Evolutionary conservation across 108 stramenopile genomes (phyloP).

Genomic region (Nitzschia palea): DNA sequence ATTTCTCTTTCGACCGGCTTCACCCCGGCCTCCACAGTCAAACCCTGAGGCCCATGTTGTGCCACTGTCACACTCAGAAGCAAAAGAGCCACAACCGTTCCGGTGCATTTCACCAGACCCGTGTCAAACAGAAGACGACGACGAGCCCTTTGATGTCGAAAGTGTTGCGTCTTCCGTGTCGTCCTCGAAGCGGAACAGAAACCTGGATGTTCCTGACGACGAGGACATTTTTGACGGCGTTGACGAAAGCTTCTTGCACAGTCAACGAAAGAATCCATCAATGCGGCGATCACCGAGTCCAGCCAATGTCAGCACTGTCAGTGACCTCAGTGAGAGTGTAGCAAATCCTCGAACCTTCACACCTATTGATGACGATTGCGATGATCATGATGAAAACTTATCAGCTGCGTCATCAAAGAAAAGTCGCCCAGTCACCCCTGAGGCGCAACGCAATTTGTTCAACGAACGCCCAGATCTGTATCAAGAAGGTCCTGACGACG

Average conservation of each 20-base stretch:
- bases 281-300: background rate
- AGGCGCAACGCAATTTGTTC: background rate
- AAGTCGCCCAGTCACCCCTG: background rate
- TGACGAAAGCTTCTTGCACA: slow-evolving; percentile 8
- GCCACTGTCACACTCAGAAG: background rate
- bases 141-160: slow-evolving; percentile 4
- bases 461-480: background rate
- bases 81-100: background rate
- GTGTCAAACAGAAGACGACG: background rate
- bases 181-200: background rate
- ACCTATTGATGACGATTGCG: background rate
- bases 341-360: background rate
- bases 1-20: background rate
- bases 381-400: background rate
- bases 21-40: background rate
- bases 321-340: slow-evolving; percentile 29
- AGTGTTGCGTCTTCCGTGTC: slow-evolving; percentile 3
- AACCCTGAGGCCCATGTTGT: background rate
- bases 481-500: background rate
- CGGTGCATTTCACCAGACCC: slow-evolving; percentile 18
- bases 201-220: background rate
- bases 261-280: background rate
- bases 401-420: background rate
- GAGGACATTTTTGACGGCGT: slow-evolving; percentile 31
- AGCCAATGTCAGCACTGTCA: background rate